Conservation (phyloP, 257 asterid species). For the Solanum okadae region DNA sequence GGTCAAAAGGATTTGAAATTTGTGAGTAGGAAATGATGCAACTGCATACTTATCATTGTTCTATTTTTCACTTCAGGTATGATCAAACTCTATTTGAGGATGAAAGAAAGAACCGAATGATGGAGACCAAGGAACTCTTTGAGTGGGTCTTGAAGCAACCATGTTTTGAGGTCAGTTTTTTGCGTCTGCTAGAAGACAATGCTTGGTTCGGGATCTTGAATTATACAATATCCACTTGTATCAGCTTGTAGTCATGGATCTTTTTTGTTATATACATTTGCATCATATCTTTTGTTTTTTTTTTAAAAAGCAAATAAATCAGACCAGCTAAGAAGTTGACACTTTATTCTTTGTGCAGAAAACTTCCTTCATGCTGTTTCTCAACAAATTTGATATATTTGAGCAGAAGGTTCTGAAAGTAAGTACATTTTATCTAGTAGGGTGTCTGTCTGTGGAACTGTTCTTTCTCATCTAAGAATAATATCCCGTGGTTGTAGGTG, state of each 20-base stretch:
- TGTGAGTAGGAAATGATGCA: neutral
- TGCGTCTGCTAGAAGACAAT: slow-evolving; percentile 3
- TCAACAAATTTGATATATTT: slow-evolving; percentile 92
- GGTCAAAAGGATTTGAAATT: neutral
- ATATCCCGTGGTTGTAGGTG: slow-evolving; percentile 43
- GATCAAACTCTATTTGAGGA: slow-evolving; percentile 95
- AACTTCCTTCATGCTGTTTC: slow-evolving; percentile 96
- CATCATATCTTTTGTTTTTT: neutral
- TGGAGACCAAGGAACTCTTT: slow-evolving; percentile 95
- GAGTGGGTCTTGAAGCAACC: slow-evolving; percentile 98
- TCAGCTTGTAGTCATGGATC: neutral
- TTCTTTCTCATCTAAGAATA: neutral
- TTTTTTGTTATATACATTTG: neutral
- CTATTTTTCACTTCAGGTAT: slow-evolving; percentile 42
- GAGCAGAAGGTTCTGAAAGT: slow-evolving; percentile 92
- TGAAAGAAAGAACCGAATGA: slow-evolving; percentile 85
- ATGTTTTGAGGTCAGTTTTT: slow-evolving; percentile 73
- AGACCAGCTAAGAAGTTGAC: neutral
- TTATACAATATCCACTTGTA: neutral
- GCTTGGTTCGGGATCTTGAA: neutral
- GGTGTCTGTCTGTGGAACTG: neutral
- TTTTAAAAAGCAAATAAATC: neutral
- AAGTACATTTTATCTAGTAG: slow-evolving; percentile 22
- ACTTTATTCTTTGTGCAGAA: slow-evolving; percentile 46
- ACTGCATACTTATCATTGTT: neutral